Conservation (phyloP, 2,329 filamentous ascomycete species). For the Dactylella cylindrospora region DNA sequence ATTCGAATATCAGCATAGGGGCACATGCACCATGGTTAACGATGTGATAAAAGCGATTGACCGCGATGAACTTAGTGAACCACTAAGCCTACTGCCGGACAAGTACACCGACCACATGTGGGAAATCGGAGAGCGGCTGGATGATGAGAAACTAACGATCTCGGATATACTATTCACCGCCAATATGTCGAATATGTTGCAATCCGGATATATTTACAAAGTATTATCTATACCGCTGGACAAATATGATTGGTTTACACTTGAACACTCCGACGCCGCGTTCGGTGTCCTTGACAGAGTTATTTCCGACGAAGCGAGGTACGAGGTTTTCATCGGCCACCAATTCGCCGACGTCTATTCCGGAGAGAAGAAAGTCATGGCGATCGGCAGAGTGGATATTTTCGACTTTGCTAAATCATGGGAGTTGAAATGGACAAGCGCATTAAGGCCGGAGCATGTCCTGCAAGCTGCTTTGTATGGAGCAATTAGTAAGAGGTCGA, state of each 20-base stretch:
- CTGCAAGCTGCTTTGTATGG: conserved; percentile 31
- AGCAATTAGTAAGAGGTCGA: conserved; percentile 17
- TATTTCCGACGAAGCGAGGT: conserved; percentile 13
- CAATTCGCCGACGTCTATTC: conserved; percentile 22
- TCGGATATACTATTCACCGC: conserved; percentile 45
- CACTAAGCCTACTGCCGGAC: conserved; percentile 1
- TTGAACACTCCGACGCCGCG: conserved; percentile 11
- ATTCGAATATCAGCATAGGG: conserved; percentile 31
- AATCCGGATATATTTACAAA: conserved; percentile 36
- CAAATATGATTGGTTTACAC: conserved; percentile 40
- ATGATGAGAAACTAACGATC: conserved; percentile 16
- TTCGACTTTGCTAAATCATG: conserved; percentile 31
- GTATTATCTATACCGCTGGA: conserved; percentile 42
- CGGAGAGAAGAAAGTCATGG: conserved; percentile 14
- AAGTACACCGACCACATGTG: conserved; percentile 12
- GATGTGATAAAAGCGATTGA: conserved; percentile 19
- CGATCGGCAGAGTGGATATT: conserved; percentile 27
- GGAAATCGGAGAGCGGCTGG: conserved; percentile 16
- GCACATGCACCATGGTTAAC: conserved; percentile 20
- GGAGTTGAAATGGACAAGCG: conserved; percentile 37
- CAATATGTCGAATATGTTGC: conserved; percentile 35
- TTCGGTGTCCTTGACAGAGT: conserved; percentile 6
- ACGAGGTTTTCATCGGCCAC: conserved; percentile 25
- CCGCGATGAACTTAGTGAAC: not conserved
- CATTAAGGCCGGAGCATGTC: conserved; percentile 33